Base-by-base conservation (phyloP, 169 alveolate genomes). In the Cryptosporidium meleagridis region DNA sequence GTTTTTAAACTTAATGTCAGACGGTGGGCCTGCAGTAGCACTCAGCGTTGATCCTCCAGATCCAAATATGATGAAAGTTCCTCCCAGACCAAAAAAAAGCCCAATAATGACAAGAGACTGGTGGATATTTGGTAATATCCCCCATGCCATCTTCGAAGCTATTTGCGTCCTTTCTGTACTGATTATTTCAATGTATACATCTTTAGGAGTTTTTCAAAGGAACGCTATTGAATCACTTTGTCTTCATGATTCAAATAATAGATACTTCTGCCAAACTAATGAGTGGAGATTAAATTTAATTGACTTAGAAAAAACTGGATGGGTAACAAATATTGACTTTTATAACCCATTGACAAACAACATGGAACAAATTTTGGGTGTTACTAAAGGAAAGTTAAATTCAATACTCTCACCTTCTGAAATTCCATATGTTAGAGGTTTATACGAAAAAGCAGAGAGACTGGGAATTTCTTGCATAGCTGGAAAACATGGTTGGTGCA, bases 11-110 rank as follows among this genome's bases (percentile, higher is more conserved):
- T 86, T 96, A 62, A 94, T 96, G 95, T 95, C 97, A 33, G 98
- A 96, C 91, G 97, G 98, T 72, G 94, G 97, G 39, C 98, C 98
- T 29, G 98, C 98, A 44, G 98, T 96, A 52, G 98, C 98, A 21
- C 91, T 96, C 53, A 95, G 97, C 67, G 92, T 95, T 69, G 98
- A 96, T 84, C 98, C 98, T 26, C 95, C 98, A 33, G 96, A 94
- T 59, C 96, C 86, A 37, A 94, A 95, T 85, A 95, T 95, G 91
- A 94, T 96, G 97, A 92, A 92, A 85, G 93, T 92, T 62, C 96
- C 96, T 18, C 98, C 98, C 7, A 92, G 98, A 53, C 96, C 95
- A 41, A 93, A 94, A 59, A 93, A 92, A 75, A 95, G 95, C 75
- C 98, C 97, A 12, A 95, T 96, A 84, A 96, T 96, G 98, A 96